A percentile compares a stretch with the other conserved stretches of the same genome.
phyloP scores from a whole-genome alignment of 2,329 filamentous ascomycete genomes.

The Talaromyces sp. region DNA sequence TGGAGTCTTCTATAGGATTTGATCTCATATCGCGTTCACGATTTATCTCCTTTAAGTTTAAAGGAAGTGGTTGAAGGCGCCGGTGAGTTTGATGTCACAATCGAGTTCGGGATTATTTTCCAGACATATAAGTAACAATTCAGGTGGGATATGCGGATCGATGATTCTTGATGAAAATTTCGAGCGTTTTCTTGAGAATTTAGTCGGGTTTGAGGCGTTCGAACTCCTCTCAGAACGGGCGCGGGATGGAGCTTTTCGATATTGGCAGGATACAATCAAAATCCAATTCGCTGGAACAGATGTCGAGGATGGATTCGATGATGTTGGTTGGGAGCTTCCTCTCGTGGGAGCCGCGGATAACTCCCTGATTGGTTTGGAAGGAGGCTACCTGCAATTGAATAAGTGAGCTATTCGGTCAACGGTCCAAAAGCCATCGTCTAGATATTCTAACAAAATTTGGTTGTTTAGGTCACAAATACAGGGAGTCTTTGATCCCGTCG shows the following conservation, averaged over 20 bases:
- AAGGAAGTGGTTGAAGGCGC: slow-evolving; percentile 29
- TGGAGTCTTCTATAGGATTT: slow-evolving; percentile 24
- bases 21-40: slow-evolving; percentile 30
- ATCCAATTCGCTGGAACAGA: slow-evolving; percentile 22
- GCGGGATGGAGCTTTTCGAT: slow-evolving; percentile 26
- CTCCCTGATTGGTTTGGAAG: slow-evolving; percentile 21
- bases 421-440: no score
- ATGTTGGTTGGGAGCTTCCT: slow-evolving; percentile 24
- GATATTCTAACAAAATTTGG: no score
- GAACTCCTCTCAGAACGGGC: slow-evolving; percentile 26
- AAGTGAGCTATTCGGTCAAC: slow-evolving; percentile 13
- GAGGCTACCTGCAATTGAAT: slow-evolving; percentile 22
- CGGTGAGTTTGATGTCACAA: slow-evolving; percentile 18
- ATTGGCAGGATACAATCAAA: slow-evolving; percentile 35
- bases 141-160: slow-evolving; percentile 32
- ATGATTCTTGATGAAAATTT: slow-evolving; percentile 31
- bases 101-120: not conserved
- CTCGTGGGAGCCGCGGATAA: slow-evolving; percentile 26
- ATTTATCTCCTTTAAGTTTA: slow-evolving; percentile 25
- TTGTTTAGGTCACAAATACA: slow-evolving; percentile 23
- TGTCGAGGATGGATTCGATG: slow-evolving; percentile 24
- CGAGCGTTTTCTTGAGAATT: slow-evolving; percentile 24
- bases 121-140: not conserved
- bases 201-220: slow-evolving; percentile 27
- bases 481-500: slow-evolving; percentile 29